Conservation (phyloP, 2,329 filamentous ascomycete genomes). For the Botrytis squamosa region DNA sequence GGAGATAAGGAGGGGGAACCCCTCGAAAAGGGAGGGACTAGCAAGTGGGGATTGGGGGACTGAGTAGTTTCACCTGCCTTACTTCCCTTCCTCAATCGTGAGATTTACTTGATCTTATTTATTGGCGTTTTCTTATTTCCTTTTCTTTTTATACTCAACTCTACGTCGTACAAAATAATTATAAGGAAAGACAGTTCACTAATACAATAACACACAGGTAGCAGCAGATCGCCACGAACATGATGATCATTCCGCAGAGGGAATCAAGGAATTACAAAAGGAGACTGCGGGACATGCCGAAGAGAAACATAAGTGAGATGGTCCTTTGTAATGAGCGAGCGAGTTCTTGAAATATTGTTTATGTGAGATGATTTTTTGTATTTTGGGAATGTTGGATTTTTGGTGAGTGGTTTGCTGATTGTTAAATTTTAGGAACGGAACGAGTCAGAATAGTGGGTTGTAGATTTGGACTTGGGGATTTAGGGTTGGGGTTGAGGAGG, state of each 20-base stretch:
- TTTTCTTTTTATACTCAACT: neutral
- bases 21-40: no score
- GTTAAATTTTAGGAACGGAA: constrained; percentile 30
- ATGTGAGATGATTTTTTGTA: constrained; percentile 11
- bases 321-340: neutral
- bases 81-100: rapidly evolving
- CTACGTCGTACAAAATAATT: neutral
- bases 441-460: constrained; percentile 33
- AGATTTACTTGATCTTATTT: neutral
- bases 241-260: constrained; percentile 21
- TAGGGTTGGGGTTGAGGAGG: no score
- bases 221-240: constrained; percentile 30
- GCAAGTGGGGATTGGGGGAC: neutral
- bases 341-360: neutral
- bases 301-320: constrained; percentile 37
- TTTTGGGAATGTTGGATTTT: neutral
- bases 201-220: constrained; percentile 24
- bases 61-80: neutral
- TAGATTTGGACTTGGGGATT: neutral
- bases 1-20: neutral
- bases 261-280: constrained; percentile 59
- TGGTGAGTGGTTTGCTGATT: constrained; percentile 18
- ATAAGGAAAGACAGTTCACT: neutral
- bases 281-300: constrained; percentile 44
- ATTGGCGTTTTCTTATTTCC: neutral